phyloP scores from a whole-genome alignment of 805 yeast genomes.

The Cyberlindnera subsufficiens region DNA sequence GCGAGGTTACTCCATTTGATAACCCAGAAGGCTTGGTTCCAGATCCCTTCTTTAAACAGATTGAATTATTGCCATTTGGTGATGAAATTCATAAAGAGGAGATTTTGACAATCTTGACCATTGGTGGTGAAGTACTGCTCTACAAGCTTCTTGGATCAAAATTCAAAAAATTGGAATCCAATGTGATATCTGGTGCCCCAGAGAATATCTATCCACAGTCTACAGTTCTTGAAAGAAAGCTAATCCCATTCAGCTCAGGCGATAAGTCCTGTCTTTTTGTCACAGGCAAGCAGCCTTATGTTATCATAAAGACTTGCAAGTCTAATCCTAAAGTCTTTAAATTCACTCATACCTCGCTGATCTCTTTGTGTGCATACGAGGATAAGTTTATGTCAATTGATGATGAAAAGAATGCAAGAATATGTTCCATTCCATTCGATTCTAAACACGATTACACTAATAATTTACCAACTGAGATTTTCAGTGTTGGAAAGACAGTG shows the following conservation, averaged over 20 bases:
- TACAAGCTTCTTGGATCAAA: conserved; percentile 49
- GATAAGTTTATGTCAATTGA: conserved; percentile 61
- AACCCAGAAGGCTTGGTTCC: conserved; percentile 40
- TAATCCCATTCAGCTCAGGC: conserved; percentile 50
- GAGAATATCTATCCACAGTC: conserved; percentile 61
- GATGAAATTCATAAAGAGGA: conserved; percentile 50
- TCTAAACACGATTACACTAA: conserved; percentile 48
- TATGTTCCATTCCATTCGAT: conserved; percentile 30
- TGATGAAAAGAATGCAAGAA: conserved; percentile 60
- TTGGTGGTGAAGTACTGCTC: conserved; percentile 73
- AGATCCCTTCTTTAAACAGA: conserved; percentile 70
- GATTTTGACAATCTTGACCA: conserved; percentile 63
- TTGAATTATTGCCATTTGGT: conserved; percentile 60
- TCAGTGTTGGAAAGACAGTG: conserved; percentile 53
- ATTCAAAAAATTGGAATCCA: conserved; percentile 37
- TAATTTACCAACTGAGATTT: conserved; percentile 51
- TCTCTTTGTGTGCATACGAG: conserved; percentile 54
- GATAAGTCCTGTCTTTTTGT: conserved; percentile 59
- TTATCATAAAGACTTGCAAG: conserved; percentile 58
- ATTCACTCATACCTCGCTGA: conserved; percentile 57
- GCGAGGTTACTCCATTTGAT: conserved; percentile 28
- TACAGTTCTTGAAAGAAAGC: conserved; percentile 62
- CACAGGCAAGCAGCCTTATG: conserved; percentile 68
- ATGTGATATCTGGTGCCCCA: conserved; percentile 69
- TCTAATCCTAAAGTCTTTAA: conserved; percentile 61